These are phyloP conservation scores for Triglochin maritima DNA, from an alignment of 106 monocot genomes.

Conservation along the genomic window DNA sequence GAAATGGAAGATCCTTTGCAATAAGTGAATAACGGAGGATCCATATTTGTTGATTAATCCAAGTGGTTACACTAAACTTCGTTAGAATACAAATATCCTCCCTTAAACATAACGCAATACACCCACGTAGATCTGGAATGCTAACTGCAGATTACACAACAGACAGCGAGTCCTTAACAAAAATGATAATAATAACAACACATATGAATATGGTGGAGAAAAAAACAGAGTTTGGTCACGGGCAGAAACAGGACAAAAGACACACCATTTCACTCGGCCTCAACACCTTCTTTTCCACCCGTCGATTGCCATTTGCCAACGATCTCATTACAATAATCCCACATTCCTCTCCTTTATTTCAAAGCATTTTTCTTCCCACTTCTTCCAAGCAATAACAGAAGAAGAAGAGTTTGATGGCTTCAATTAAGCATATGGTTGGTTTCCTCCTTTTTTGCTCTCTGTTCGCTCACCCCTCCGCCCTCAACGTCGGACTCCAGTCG, in stretches of 20 bases:
- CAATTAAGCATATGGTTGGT: not conserved
- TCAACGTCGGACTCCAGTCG: slow-evolving; percentile 43
- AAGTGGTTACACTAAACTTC: too few relatives aligned
- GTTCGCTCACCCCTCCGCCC: slow-evolving; percentile 7
- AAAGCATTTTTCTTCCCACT: too few relatives aligned
- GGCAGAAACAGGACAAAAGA: slow-evolving; percentile 1
- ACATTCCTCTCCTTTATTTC: not conserved
- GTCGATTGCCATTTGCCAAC: not conserved
- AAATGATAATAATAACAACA: not conserved
- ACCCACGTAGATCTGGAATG: too few relatives aligned
- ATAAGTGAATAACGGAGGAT: too few relatives aligned
- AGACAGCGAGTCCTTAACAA: too few relatives aligned
- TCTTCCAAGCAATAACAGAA: not conserved
- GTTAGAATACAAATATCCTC: too few relatives aligned
- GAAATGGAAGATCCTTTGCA: too few relatives aligned
- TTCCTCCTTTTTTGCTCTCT: not conserved
- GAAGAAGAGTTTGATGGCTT: not conserved
- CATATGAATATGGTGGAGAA: not conserved
- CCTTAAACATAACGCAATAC: too few relatives aligned
- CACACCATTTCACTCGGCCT: not conserved
- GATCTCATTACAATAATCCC: not conserved
- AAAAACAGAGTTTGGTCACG: slow-evolving; percentile 6
- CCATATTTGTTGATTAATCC: too few relatives aligned
- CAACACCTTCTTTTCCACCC: not conserved
- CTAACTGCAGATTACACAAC: too few relatives aligned